Evolutionary conservation across 73 alveolate genomes (phyloP).

Genomic region (Tetrahymena elliotti): DNA sequence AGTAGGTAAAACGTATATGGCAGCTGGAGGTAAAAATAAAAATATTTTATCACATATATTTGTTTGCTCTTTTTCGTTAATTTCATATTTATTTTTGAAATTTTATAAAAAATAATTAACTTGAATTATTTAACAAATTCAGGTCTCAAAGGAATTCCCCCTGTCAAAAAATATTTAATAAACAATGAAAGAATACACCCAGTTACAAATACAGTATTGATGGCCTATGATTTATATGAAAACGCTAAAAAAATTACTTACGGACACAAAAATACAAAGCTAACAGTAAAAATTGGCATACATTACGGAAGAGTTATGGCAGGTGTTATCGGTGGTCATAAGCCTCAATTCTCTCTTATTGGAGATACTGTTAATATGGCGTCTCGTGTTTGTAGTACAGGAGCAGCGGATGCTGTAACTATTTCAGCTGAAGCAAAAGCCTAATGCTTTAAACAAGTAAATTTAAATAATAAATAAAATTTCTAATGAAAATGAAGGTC

Average conservation of each 20-base stretch:
- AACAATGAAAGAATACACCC: background rate
- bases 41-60: background rate
- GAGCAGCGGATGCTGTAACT: slow-evolving; percentile 38
- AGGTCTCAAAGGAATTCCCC: background rate
- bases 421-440: slow-evolving; percentile 4
- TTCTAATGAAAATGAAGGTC: background rate
- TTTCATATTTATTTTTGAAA: background rate
- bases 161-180: background rate
- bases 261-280: slow-evolving; percentile 33
- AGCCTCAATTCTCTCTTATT: slow-evolving; percentile 88
- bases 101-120: background rate
- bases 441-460: background rate
- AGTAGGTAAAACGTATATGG: slow-evolving; percentile 57
- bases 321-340: slow-evolving; percentile 94
- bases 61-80: too few species aligned
- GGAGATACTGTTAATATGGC: slow-evolving; percentile 96
- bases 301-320: slow-evolving; percentile 92
- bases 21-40: slow-evolving; percentile 41
- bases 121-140: background rate
- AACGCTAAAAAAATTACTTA: slow-evolving; percentile 14
- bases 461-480: background rate
- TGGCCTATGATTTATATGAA: slow-evolving; percentile 34
- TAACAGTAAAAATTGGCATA: slow-evolving; percentile 85
- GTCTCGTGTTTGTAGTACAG: slow-evolving; percentile 82
- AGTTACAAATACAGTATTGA: background rate